These are phyloP conservation scores for Marasmius fiardii DNA, from an alignment of 1,284 basidiomycete species.

Conservation along the genomic window DNA sequence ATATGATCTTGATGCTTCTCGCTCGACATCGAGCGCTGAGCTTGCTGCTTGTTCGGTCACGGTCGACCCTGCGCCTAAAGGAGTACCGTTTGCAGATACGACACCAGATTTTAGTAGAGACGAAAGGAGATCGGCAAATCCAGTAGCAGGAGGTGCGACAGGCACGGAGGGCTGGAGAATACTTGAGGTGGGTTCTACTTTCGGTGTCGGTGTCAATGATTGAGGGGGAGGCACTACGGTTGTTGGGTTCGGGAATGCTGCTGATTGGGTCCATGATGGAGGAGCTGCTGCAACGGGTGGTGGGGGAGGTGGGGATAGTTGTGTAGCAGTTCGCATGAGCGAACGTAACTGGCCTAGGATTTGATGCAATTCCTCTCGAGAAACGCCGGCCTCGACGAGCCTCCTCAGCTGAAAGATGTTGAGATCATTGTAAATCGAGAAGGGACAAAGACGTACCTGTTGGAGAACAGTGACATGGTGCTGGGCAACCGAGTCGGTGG, in stretches of 20 bases:
- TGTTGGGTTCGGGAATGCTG: constrained; percentile 14
- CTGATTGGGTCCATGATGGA: constrained; percentile 18
- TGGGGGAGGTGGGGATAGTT: constrained; percentile 33
- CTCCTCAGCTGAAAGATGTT: constrained; percentile 56
- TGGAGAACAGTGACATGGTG: constrained; percentile 69
- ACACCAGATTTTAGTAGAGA: constrained; percentile 73
- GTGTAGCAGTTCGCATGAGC: constrained; percentile 48
- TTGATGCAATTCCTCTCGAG: constrained; percentile 75
- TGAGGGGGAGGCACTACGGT: constrained; percentile 14
- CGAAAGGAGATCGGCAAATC: constrained; percentile 60
- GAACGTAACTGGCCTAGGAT: constrained; percentile 76
- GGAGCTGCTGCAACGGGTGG: constrained; percentile 16
- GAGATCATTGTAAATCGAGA: constrained; percentile 11
- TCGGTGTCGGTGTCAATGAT: background rate
- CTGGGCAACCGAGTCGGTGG: constrained; percentile 59
- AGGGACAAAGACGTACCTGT: constrained; percentile 52
- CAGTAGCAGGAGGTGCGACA: constrained; percentile 30
- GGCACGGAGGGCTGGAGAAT: constrained; percentile 25
- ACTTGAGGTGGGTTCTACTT: constrained; percentile 23
- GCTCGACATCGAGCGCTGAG: constrained; percentile 33
- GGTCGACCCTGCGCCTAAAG: constrained; percentile 44
- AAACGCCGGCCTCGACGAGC: constrained; percentile 76
- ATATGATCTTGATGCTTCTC: constrained; percentile 59
- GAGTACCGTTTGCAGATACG: constrained; percentile 53
- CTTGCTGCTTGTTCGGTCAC: constrained; percentile 36